phyloP scores from a whole-genome alignment of 2,329 filamentous ascomycete species.

The Amesomyces nigricolor region DNA sequence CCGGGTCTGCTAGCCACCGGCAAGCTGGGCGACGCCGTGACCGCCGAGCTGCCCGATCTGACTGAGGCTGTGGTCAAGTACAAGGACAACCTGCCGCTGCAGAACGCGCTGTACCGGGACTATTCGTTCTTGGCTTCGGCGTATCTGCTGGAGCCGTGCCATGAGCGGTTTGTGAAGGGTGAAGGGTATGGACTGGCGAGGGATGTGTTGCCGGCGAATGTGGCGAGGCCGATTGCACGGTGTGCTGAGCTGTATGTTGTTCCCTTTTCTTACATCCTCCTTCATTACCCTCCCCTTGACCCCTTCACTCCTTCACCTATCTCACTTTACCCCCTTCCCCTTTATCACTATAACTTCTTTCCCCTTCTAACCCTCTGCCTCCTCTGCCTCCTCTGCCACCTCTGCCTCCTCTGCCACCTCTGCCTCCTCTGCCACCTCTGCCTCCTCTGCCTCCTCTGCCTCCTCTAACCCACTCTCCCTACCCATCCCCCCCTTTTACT shows the following conservation, averaged over 20 bases:
- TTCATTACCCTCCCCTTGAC: background rate
- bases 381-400: too few species aligned
- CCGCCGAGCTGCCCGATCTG: conserved; percentile 70
- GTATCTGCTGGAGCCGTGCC: conserved; percentile 87
- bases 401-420: too few species aligned
- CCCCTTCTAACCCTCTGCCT: too few species aligned
- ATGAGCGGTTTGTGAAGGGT: conserved; percentile 64
- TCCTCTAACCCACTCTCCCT: too few species aligned
- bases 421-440: too few species aligned
- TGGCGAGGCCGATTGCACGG: conserved; percentile 75
- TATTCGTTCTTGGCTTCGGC: conserved; percentile 88
- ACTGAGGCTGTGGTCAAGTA: conserved; percentile 67
- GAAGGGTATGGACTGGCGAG: conserved; percentile 74
- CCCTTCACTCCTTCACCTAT: background rate
- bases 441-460: too few species aligned
- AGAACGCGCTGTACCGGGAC: conserved; percentile 85
- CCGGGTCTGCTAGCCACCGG: conserved; percentile 72
- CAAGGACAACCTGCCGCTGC: conserved; percentile 64
- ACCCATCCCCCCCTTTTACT: background rate
- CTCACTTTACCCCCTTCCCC: background rate
- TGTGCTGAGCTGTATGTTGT: conserved; percentile 75
- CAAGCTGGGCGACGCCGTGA: conserved; percentile 68
- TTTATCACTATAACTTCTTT: too few species aligned
- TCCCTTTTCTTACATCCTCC: background rate
- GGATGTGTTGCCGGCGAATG: conserved; percentile 63